Conservation (phyloP, 2,329 filamentous ascomycete genomes). For the Zarea fungicola region DNA sequence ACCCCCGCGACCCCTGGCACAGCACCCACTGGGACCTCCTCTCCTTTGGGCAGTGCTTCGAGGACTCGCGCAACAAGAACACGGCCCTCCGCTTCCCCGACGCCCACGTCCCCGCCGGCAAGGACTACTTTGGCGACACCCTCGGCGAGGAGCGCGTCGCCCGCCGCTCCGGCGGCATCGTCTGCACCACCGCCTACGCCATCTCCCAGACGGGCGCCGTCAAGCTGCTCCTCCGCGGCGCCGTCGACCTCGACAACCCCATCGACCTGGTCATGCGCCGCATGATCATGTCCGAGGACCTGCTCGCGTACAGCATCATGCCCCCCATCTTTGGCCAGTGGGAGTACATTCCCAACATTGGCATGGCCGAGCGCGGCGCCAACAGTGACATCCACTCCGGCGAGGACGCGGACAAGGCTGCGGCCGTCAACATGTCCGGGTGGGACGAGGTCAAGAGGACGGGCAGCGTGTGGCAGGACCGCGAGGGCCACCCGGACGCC, state of each 20-base stretch:
- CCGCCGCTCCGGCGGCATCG: constrained; percentile 18
- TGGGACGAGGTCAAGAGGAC: constrained; percentile 6
- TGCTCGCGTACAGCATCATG: constrained; percentile 20
- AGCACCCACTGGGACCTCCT: constrained; percentile 13
- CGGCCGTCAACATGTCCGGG: constrained; percentile 1
- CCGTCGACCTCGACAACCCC: constrained; percentile 22
- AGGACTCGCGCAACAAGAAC: constrained; percentile 1
- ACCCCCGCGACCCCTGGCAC: constrained; percentile 10
- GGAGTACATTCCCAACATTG: constrained; percentile 19
- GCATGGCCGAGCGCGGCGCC: constrained; percentile 19
- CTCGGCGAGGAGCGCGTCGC: constrained; percentile 22
- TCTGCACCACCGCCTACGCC: constrained; percentile 24
- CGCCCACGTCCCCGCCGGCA: constrained; percentile 13
- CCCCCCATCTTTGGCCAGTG: constrained; percentile 24
- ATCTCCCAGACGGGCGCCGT: constrained; percentile 23
- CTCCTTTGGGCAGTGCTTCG: constrained; percentile 11
- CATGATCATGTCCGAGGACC: constrained; percentile 18
- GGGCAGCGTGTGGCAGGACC: constrained; percentile 7
- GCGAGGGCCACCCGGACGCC: not conserved
- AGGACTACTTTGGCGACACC: constrained; percentile 16
- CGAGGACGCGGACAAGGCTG: constrained; percentile 12
- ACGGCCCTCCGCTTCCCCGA: constrained; percentile 17
- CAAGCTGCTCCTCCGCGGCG: constrained; percentile 20
- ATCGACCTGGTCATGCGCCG: constrained; percentile 22
- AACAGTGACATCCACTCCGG: constrained; percentile 22